Conservation (phyloP, 1,139 yeast species). For the Saccharomyces hybrid region DNA sequence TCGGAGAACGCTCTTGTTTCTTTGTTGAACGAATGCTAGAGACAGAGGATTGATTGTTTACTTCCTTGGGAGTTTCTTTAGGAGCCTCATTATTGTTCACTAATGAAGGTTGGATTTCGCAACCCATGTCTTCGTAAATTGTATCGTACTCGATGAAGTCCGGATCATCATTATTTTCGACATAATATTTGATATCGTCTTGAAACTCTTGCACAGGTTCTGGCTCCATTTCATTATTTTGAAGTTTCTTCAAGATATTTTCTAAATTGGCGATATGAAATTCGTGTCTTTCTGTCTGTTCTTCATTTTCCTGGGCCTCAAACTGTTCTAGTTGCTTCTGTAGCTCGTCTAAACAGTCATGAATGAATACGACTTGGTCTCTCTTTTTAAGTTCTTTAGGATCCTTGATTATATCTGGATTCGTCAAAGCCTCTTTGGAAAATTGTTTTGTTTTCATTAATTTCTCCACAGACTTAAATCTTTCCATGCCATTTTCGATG, state of each 20-base stretch:
- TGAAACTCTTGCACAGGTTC: conserved; percentile 72
- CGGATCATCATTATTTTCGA: conserved; percentile 89
- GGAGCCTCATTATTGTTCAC: conserved; percentile 21
- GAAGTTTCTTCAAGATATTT: conserved; percentile 65
- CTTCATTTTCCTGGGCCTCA: conserved; percentile 71
- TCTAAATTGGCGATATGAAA: conserved; percentile 78
- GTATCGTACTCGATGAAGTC: conserved; percentile 95
- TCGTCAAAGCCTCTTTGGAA: conserved; percentile 85
- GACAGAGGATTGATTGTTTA: conserved; percentile 1
- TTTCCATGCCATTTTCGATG: conserved; percentile 93
- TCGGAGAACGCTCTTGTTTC: conserved; percentile 16
- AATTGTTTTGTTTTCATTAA: conserved; percentile 93
- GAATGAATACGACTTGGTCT: conserved; percentile 67
- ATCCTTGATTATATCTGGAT: conserved; percentile 52
- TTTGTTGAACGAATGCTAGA: conserved; percentile 6
- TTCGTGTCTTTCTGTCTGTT: conserved; percentile 63
- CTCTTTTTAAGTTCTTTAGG: conserved; percentile 75
- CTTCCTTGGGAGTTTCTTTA: background rate
- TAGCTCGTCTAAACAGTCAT: conserved; percentile 71
- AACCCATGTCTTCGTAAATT: conserved; percentile 78
- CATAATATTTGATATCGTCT: conserved; percentile 90
- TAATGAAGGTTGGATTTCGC: conserved; percentile 39
- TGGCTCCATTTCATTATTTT: conserved; percentile 76
- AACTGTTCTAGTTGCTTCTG: conserved; percentile 73
- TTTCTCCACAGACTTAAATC: conserved; percentile 91